Evolutionary conservation across 176 grass and related monocot genomes (phyloP), one percentile per base, ranked within the genome.

Genomic region (Carex myosuroides): DNA sequence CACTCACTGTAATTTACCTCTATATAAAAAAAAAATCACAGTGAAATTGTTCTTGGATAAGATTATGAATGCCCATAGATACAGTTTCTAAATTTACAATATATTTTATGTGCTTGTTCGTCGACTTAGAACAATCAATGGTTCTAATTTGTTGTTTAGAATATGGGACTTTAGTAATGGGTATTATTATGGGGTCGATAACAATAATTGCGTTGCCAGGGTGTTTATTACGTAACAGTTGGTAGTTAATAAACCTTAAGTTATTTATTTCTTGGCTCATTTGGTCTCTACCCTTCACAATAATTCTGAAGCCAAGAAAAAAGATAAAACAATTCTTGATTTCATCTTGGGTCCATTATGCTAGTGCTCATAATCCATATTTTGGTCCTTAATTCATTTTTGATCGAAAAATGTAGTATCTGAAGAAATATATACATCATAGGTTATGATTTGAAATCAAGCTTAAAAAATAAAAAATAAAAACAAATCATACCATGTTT

Each of bases 371-470:
- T 13, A 26, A 73, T 44, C 18, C 70, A 73, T 48, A 42, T 50
- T 50, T 24, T 22, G 26, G 26, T 24, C 42, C 20, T 73, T 50
- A 69, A 35, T 6, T 70, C 87, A 86, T 73, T 98, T 92, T 86
- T 98, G 95, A 92, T 94, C 90, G 56, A 92, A 87, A 74, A 91
- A 88, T 9, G 78, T 91, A 87, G 90, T 90, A 33, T 94, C 92
- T 44, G 87, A 91, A 54, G 92, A 98, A 66, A 70, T 94, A 55
- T 97, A 73, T 78, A 65, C 59, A 67, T 87, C 83, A 9, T 87
- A 72, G 16, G 84, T 88, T 48, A 77, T 88, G 84, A 81, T 67
- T 59, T 71, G 0, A 26, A 26, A 26, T 26, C 26, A 26, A 26
- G 26, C 26, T 26, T 26, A 26, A 26, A 26, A 26, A 24, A 24